Evolutionary conservation across 768 basidiomycete genomes (phyloP), one percentile per base, ranked within the genome.

Genomic region (Austroboletus festivus): DNA sequence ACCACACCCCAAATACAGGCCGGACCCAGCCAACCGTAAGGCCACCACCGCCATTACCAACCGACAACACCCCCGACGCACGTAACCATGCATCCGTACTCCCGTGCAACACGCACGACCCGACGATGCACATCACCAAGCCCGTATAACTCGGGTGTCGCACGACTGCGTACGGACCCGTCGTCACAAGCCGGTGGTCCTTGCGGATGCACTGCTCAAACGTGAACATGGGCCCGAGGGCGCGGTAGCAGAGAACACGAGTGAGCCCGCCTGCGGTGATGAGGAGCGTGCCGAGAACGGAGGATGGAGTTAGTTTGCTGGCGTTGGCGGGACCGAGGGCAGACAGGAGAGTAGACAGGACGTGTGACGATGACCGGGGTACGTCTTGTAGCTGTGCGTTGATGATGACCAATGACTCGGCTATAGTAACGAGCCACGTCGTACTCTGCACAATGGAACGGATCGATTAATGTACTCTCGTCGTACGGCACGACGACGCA

Each of bases 91-190:
- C 63, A 9, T n/a, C n/a, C n/a, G n/a, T n/a, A n/a, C n/a, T n/a
- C n/a, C n/a, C n/a, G n/a, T n/a, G n/a, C n/a, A n/a, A n/a, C n/a
- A n/a, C n/a, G n/a, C n/a, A n/a, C n/a, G n/a, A n/a, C n/a, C n/a
- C n/a, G n/a, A n/a, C n/a, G n/a, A n/a, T n/a, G n/a, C n/a, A n/a
- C n/a, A n/a, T n/a, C n/a, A n/a, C n/a, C n/a, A 57, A 57, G 8
- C n/a, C n/a, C n/a, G 62, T 44, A 43, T 72, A 73, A 13, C 69
- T 54, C 0, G 71, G 71, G 41, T 72, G 71, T 10, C 71, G 69
- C 0, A 71, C 65, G 44, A 64, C 48, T 9, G 57, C 52, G 48
- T 72, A 72, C 3, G 71, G 71, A 0, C 72, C 72, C 2, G 56
- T 47, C 2, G 62, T 70, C 21, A 72, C 44, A 5, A 72, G 63